Percentiles rank a stretch among this genome's conserved stretches.
phyloP scores from a whole-genome alignment of 2,329 filamentous ascomycete genomes.

The Ampelomyces quisqualis region DNA sequence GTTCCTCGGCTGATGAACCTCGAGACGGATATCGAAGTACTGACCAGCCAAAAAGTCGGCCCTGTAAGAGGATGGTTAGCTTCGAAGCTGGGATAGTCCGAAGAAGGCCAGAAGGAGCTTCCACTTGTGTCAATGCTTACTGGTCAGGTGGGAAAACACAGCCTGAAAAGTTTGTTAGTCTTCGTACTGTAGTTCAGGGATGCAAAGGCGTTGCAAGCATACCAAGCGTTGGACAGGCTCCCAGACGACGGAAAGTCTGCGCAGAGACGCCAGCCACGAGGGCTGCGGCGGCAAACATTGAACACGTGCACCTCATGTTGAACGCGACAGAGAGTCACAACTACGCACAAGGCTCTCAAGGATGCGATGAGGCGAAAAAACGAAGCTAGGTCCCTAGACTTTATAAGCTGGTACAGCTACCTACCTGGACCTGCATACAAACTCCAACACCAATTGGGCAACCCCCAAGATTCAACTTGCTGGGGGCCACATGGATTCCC shows the following conservation, averaged over 20 bases:
- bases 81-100: constrained; percentile 4
- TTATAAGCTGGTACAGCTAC: constrained; percentile 34
- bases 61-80: constrained; percentile 37
- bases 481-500: constrained; percentile 16
- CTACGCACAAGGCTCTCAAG: constrained; percentile 16
- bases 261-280: constrained; percentile 41
- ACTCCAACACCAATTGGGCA: constrained; percentile 7
- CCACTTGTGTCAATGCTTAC: constrained; percentile 38
- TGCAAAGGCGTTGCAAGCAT: constrained; percentile 15
- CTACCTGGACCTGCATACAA: constrained; percentile 25
- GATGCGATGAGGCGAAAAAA: constrained; percentile 21
- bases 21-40: constrained; percentile 79
- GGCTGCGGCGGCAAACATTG: constrained; percentile 31
- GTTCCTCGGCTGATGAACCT: constrained; percentile 79
- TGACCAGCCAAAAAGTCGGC: constrained; percentile 82
- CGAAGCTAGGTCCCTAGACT: constrained; percentile 19
- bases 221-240: constrained; percentile 58
- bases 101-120: constrained; percentile 7
- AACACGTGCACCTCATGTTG: constrained; percentile 35
- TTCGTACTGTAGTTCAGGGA: not conserved
- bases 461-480: constrained; percentile 8
- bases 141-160: constrained; percentile 61
- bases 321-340: constrained; percentile 17
- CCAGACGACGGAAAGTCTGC: constrained; percentile 59
- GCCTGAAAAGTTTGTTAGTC: constrained; percentile 31